Conservation (phyloP, 2,329 filamentous ascomycete species). For the Calonectria fujianensis region DNA sequence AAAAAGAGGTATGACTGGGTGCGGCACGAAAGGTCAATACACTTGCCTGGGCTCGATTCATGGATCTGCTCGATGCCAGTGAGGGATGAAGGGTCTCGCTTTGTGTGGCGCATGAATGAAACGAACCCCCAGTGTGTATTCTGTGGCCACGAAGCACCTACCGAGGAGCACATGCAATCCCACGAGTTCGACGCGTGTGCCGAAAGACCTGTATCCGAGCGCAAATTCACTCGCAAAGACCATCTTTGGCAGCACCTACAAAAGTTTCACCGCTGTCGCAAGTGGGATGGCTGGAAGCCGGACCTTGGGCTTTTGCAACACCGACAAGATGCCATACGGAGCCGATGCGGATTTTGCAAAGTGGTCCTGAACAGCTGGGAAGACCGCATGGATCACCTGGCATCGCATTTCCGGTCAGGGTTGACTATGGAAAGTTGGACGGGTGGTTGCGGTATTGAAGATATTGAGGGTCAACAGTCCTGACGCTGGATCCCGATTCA, state of each 20-base stretch:
- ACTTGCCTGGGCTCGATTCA: constrained; percentile 63
- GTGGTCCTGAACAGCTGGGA: constrained; percentile 54
- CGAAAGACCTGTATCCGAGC: constrained; percentile 66
- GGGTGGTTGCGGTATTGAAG: constrained; percentile 51
- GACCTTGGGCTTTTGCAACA: constrained; percentile 59
- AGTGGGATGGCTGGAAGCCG: constrained; percentile 69
- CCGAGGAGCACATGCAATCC: constrained; percentile 60
- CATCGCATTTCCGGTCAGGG: constrained; percentile 55
- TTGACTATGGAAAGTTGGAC: constrained; percentile 56
- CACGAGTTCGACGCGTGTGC: constrained; percentile 70
- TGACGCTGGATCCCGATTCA: constrained; percentile 1
- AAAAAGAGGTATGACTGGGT: constrained; percentile 65
- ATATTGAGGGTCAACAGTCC: constrained; percentile 41
- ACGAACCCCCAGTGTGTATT: constrained; percentile 64
- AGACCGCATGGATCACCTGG: constrained; percentile 55
- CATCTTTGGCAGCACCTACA: constrained; percentile 64
- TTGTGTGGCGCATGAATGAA: constrained; percentile 69
- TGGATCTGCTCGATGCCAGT: constrained; percentile 71
- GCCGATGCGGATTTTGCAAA: constrained; percentile 58
- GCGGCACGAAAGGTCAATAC: constrained; percentile 71
- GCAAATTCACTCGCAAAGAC: constrained; percentile 65
- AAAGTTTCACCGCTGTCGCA: constrained; percentile 68
- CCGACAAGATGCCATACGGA: constrained; percentile 53
- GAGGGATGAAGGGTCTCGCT: constrained; percentile 60
- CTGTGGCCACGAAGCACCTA: constrained; percentile 60